A percentile compares a stretch with the other conserved stretches of the same genome.
phyloP scores from a whole-genome alignment of 495 filamentous ascomycete genomes.

The Geopyxis carbonaria region DNA sequence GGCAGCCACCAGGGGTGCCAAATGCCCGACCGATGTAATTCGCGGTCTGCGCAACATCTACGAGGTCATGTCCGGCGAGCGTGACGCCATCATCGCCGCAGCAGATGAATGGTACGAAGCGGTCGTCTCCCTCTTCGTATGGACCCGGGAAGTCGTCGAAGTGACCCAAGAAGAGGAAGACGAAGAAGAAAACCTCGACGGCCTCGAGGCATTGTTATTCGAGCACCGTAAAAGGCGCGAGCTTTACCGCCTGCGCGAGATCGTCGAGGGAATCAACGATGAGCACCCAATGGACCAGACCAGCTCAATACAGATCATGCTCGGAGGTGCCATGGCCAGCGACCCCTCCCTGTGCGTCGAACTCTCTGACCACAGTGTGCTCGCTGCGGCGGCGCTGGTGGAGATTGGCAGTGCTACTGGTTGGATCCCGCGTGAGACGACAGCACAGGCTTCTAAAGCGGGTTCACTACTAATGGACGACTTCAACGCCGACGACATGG shows the following conservation, averaged over 20 bases:
- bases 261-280: conserved; percentile 13
- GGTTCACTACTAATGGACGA: conserved; percentile 7
- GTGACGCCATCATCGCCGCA: conserved; percentile 13
- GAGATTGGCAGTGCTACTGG: conserved; percentile 19
- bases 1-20: conserved; percentile 3
- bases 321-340: conserved; percentile 10
- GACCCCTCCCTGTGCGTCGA: conserved; percentile 14
- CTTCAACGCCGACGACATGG: conserved; percentile 22
- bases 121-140: conserved; percentile 15
- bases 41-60: conserved; percentile 14
- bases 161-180: conserved; percentile 12
- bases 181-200: conserved; percentile 10
- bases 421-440: conserved; percentile 12
- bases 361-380: conserved; percentile 16
- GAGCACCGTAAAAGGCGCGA: conserved; percentile 7
- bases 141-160: conserved; percentile 12
- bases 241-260: conserved; percentile 4
- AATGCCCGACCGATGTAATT: conserved; percentile 12
- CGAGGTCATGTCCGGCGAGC: conserved; percentile 18
- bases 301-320: conserved; percentile 10
- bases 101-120: conserved; percentile 21
- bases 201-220: conserved; percentile 3
- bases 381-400: conserved; percentile 15
- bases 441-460: conserved; percentile 2
- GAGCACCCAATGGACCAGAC: conserved; percentile 15